Evolutionary conservation across 1,284 basidiomycete genomes (phyloP), one percentile per base, ranked within the genome.

Genomic region (Ganoderma lucidum): DNA sequence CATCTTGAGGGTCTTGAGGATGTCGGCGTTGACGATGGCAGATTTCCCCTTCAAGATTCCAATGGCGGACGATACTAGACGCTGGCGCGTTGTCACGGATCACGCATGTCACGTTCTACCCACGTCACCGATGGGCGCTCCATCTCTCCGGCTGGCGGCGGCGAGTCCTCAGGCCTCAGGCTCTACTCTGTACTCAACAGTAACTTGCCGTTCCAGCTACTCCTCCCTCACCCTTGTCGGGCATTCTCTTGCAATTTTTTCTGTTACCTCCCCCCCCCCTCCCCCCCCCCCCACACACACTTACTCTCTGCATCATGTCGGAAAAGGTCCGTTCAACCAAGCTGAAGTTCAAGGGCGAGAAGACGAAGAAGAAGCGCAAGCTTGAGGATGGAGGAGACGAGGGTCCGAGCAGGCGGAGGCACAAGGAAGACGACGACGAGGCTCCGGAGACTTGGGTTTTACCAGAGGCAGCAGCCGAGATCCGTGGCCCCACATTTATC

Each of bases 271-370:
- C 28, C 35, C 56, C 62, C 23, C 23, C 23, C 1, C n/a, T n/a
- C n/a, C 23, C 23, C 23, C 23, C 23, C 23, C 23, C 23, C 23
- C 0, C 23, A 23, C 23, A 23, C 23, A 23, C 23, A 23, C 23
- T 23, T 23, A 8, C 35, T 35, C 35, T 53, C 23, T 8, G 14
- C 8, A 51, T 71, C 71, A 86, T 87, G 85, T 82, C 83, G 17
- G 81, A 86, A 64, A 87, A 87, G 77, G 82, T 88, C 28, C 88
- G 89, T 68, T 85, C 91, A 1, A 88, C 87, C 14, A 93, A 91
- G 76, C 87, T 95, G 71, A 94, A 90, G 75, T 96, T 96, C 82
- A 96, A 96, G 78, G 94, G 94, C 14, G 95, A 96, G 62, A 95
- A 94, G 79, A 80, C 84, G 10, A 92, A 89, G 81, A 93, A 93